Evolutionary conservation across 345 rosid genomes (phyloP).

Genomic region (Camelina sativa): DNA sequence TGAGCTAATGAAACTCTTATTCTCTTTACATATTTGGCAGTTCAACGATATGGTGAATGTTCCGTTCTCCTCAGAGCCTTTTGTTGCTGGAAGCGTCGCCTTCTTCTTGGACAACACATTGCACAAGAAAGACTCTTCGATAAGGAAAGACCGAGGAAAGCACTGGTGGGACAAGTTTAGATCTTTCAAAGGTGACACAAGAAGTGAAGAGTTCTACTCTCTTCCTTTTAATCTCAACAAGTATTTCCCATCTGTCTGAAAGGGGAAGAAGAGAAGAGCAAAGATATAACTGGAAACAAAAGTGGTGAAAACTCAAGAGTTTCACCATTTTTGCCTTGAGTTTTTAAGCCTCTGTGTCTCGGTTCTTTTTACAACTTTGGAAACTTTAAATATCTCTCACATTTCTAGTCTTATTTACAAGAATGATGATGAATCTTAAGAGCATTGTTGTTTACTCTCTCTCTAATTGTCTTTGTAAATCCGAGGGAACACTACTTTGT

Average conservation of each 20-base stretch:
- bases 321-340: constrained; percentile 27
- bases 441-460: constrained; percentile 34
- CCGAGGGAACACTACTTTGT: constrained; percentile 37
- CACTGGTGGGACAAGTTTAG: constrained; percentile 97
- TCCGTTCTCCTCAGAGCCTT: constrained; percentile 91
- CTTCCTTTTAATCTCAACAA: constrained; percentile 94
- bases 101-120: constrained; percentile 85
- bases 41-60: constrained; percentile 93
- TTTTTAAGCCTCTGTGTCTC: constrained; percentile 18
- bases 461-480: constrained; percentile 42
- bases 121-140: constrained; percentile 53
- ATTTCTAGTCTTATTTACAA: constrained; percentile 38
- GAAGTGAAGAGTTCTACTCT: constrained; percentile 91
- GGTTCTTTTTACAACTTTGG: constrained; percentile 38
- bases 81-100: constrained; percentile 85
- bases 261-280: constrained; percentile 22
- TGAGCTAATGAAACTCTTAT: constrained; percentile 20
- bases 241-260: constrained; percentile 90
- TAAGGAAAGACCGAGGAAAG: constrained; percentile 92
- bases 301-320: constrained; percentile 26
- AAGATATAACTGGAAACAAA: constrained; percentile 29
- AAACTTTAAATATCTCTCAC: constrained; percentile 32
- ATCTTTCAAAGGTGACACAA: constrained; percentile 71
- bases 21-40: constrained; percentile 50
- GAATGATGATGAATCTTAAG: constrained; percentile 39